Conservation (phyloP, 805 yeast genomes). For the Metschnikowia baotianmanensis region DNA sequence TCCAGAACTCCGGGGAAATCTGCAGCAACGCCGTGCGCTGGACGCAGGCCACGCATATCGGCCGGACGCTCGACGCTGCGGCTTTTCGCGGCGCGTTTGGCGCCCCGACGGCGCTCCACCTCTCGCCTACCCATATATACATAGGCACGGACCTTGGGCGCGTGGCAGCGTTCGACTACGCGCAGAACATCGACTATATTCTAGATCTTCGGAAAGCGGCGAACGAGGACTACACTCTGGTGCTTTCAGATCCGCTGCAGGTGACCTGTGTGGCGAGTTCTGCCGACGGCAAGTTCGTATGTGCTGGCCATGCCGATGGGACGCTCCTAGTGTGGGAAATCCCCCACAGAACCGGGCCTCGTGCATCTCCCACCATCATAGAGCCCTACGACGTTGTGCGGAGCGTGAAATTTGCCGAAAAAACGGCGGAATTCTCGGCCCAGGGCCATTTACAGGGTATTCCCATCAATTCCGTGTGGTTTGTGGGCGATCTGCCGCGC, state of each 20-base stretch:
- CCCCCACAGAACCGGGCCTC: conserved; percentile 8
- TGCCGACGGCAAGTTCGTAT: conserved; percentile 58
- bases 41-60: conserved; percentile 24
- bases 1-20: background rate
- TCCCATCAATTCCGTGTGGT: conserved; percentile 25
- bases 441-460: conserved; percentile 31
- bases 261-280: conserved; percentile 37
- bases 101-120: conserved; percentile 20
- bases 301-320: conserved; percentile 69
- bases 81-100: conserved; percentile 28
- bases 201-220: conserved; percentile 19
- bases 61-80: conserved; percentile 20
- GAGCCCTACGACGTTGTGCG: conserved; percentile 16
- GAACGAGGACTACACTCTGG: background rate
- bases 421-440: conserved; percentile 23
- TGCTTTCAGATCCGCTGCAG: background rate
- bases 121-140: conserved; percentile 41
- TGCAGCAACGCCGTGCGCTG: conserved; percentile 24
- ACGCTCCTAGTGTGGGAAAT: conserved; percentile 66
- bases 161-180: conserved; percentile 64
- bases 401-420: conserved; percentile 13
- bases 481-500: conserved; percentile 28
- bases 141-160: conserved; percentile 72
- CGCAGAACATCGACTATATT: conserved; percentile 52
- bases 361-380: background rate